Percentiles rank a stretch among this genome's conserved stretches.
Evolutionary conservation across 768 basidiomycete genomes (phyloP).

Genomic region (Heimioporus sp.): DNA sequence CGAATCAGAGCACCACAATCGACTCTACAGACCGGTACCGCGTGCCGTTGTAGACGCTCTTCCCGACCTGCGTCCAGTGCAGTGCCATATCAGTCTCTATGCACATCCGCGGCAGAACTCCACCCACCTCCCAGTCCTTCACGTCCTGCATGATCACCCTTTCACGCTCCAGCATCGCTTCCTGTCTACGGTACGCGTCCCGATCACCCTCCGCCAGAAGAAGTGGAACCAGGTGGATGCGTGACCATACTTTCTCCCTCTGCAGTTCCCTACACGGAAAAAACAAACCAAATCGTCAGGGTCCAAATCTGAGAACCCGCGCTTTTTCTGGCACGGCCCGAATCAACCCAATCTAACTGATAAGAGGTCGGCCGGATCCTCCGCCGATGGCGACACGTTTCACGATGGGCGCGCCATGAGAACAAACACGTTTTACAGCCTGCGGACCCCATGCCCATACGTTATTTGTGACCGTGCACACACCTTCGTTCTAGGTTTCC

Average conservation of each 20-base stretch:
- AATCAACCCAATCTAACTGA: slow-evolving; percentile 35
- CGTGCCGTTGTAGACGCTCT: slow-evolving; percentile 81
- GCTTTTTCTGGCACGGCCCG: slow-evolving; percentile 43
- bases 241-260: slow-evolving; percentile 92
- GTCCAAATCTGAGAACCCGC: slow-evolving; percentile 43
- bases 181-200: slow-evolving; percentile 76
- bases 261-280: slow-evolving; percentile 75
- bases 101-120: slow-evolving; percentile 14
- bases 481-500: slow-evolving; percentile 94
- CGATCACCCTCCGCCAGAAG: slow-evolving; percentile 94
- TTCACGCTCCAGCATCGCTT: slow-evolving; percentile 78
- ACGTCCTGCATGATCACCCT: slow-evolving; percentile 95
- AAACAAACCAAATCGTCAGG: slow-evolving; percentile 19
- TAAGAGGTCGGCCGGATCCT: slow-evolving; percentile 45
- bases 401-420: slow-evolving; percentile 54
- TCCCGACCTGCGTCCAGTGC: slow-evolving; percentile 58
- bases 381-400: slow-evolving; percentile 64
- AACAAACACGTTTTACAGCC: slow-evolving; percentile 63
- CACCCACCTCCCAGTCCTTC: slow-evolving; percentile 87
- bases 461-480: slow-evolving; percentile 35
- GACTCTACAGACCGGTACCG: slow-evolving; percentile 60
- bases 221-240: slow-evolving; percentile 90
- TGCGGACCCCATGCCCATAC: slow-evolving; percentile 44
- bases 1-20: slow-evolving; percentile 56
- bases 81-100: slow-evolving; percentile 12